Evolutionary conservation across 805 yeast species (phyloP), one percentile per base, ranked within the genome.

Genomic region (Schwanniomyces pseudopolymorphus): DNA sequence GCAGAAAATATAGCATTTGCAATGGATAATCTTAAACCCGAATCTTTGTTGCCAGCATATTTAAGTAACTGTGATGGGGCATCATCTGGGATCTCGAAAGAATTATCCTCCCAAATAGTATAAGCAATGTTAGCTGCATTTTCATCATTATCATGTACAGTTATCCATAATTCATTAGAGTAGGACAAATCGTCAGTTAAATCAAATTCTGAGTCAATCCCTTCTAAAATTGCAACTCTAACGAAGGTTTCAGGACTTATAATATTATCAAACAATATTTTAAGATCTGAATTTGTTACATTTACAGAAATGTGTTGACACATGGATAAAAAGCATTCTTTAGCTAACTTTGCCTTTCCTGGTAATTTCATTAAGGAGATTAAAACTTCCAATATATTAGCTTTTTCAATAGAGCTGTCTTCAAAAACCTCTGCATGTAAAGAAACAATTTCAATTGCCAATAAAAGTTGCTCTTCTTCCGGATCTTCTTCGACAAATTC

Each of bases 51-150:
- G 20, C 75, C 81, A 41, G 87, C 68, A 58, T 67, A 84, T 1
- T 59, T 44, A 26, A 82, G 64, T 42, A 89, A 73, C 22, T 72
- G 61, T 2, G 57, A 49, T 0, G 87, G 74, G 1, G 84, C 71
- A 3, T 68, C 66, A 0, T 57, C 55, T 3, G 75, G 69, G 36
- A 86, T 59, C n/a, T 58, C 52, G 49, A 85, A 83, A 1, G 70
- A 70, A 60, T 83, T 88, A 54, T 90, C 96, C 27, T 80, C 78
- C 97, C 97, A 94, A 48, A 94, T 87, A 1, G 92, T 84, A 16
- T 67, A 66, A 0, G 97, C 97, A 14, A 85, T 57, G 21, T 80
- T 84, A 4, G 84, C 74, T 48, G 81, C 81, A 9, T 72, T 61
- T 14, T 75, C 77, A 42, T 84, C 89, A 39, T 81, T 84, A 60